Evolutionary conservation across 2,329 filamentous ascomycete genomes (phyloP).

Genomic region (Epichloe brachyelytri): DNA sequence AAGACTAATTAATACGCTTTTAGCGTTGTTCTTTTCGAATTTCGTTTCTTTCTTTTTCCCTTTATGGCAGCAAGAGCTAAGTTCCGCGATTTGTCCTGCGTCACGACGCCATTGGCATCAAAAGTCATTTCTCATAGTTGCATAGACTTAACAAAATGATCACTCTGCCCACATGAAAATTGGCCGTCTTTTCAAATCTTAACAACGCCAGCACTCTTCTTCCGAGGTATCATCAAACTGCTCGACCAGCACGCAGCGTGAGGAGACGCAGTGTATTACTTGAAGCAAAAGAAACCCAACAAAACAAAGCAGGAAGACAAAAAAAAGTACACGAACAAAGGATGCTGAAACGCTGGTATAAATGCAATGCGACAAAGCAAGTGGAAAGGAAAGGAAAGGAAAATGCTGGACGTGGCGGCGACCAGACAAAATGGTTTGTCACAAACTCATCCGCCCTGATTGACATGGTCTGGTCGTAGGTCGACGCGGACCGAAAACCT

Average conservation of each 20-base stretch:
- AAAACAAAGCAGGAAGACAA: neutral
- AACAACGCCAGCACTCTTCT: slow-evolving; percentile 8
- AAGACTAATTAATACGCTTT: neutral
- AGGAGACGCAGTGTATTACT: neutral
- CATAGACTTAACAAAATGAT: neutral
- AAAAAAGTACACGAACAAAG: slow-evolving; percentile 4
- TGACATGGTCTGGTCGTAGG: neutral
- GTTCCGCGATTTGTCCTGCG: neutral
- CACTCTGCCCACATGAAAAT: neutral
- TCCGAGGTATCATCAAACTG: neutral
- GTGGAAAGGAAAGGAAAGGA: neutral
- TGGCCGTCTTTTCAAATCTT: neutral
- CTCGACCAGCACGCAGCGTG: slow-evolving; percentile 13
- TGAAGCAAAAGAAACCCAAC: neutral
- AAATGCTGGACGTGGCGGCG: neutral
- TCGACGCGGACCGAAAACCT: slow-evolving; percentile 8
- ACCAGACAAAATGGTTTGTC: neutral
- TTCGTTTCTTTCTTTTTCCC: neutral
- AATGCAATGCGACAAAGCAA: slow-evolving; percentile 8
- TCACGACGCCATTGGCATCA: neutral
- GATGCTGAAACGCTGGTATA: slow-evolving; percentile 7
- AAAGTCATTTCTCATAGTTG: slow-evolving; percentile 1
- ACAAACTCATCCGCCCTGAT: slow-evolving; percentile 2
- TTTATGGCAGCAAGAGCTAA: neutral
- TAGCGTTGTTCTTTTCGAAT: neutral